phyloP scores from a whole-genome alignment of 2,329 filamentous ascomycete genomes.

The Paraphoma chrysanthemicola region DNA sequence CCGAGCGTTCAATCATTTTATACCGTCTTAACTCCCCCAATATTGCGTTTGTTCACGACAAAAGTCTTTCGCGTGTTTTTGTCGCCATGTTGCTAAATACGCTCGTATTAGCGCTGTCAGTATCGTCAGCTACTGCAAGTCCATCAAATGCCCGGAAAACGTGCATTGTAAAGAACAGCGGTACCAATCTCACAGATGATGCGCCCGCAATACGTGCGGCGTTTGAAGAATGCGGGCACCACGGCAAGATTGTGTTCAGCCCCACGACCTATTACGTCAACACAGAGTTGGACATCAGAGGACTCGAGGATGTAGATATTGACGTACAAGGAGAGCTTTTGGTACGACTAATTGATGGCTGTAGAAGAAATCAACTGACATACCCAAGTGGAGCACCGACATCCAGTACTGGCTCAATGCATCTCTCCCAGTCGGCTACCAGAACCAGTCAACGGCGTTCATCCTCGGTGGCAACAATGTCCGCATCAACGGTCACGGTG shows the following conservation, averaged over 20 bases:
- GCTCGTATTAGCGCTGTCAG: neutral
- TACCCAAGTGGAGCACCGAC: slow-evolving; percentile 28
- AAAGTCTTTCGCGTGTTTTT: no score
- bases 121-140: neutral
- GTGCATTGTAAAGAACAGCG: slow-evolving; percentile 21
- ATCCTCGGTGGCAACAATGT: slow-evolving; percentile 59
- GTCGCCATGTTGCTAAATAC: neutral
- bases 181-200: slow-evolving; percentile 30
- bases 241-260: slow-evolving; percentile 29
- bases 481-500: slow-evolving; percentile 57
- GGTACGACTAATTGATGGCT: slow-evolving; percentile 2
- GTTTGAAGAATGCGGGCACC: slow-evolving; percentile 27
- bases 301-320: slow-evolving; percentile 32
- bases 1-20: neutral
- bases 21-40: neutral
- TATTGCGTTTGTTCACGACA: no score
- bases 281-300: slow-evolving; percentile 28
- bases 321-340: slow-evolving; percentile 32
- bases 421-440: slow-evolving; percentile 41
- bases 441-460: slow-evolving; percentile 39
- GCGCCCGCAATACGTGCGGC: slow-evolving; percentile 35
- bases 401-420: slow-evolving; percentile 38
- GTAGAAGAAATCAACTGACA: neutral
- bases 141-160: slow-evolving; percentile 8
- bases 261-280: slow-evolving; percentile 33